Base-by-base conservation (phyloP, 148 eudicot genomes). In the Salicornia ramosissima region DNA sequence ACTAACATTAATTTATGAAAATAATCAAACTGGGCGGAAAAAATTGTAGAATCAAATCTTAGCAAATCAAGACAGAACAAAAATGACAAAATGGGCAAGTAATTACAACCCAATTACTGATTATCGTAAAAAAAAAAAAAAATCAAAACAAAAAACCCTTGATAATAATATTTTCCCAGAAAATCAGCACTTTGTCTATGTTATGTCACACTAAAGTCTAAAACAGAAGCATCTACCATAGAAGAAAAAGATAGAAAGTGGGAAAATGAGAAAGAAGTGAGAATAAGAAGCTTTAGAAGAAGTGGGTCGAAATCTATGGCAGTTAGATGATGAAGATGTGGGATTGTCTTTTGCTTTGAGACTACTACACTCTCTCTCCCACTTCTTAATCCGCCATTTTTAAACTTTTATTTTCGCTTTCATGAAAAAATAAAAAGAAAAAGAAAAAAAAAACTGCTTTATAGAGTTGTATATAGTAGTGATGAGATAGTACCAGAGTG, bases 341-440 rank as follows among this genome's bases (percentile, higher is more conserved):
- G 43, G 42, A 31, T 40, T 53, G 31, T 45, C 36, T 78, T 46
- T 78, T 69, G 74, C 78, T 74, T 74, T 64, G 74, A 78, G 75
- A 78, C 9, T 78, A 78, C 77, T 74, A 74, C 68, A 64, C 69
- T 69, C 51, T 66, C 53, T 71, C 28, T 69, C 57, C 33, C n/a
- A 7, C 66, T 6, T 34, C 43, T 53, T 65, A 47, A n/a, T 64
- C 56, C 72, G 69, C 61, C 66, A 67, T 65, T 34, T 58, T 60
- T 63, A 63, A 22, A 9, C 28, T 63, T 40, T 62, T n/a, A 0
- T 13, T 29, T 30, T 13, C 31, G 13, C 19, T 57, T 21, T 29
- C 36, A n/a, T 34, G 6, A 0, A 31, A 31, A 6, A 33, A 21
- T 34, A n/a, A 5, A 14, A 10, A 12, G 28, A 25, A 18, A 18